Base-by-base conservation (phyloP, 331 rosid genomes). In the Prunus yedoensis region DNA sequence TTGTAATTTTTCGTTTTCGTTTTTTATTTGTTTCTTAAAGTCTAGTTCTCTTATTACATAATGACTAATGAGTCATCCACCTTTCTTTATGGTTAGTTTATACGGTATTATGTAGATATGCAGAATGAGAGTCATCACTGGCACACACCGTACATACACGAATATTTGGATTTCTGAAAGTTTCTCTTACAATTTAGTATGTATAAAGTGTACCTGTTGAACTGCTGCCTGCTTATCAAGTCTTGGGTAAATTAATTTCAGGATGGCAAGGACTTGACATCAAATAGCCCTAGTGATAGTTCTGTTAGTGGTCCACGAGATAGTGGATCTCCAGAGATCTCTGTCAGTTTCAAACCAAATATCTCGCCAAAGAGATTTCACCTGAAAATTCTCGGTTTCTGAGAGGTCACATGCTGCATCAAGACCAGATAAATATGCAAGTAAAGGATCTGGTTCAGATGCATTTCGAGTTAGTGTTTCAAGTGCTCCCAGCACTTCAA, bases 401-500 rank as follows among this genome's bases (percentile, higher is more conserved):
- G 96, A 87, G 82, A 86, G 90, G 80, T 89, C 97, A 84, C 95
- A 92, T 94, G 99, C 85, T 28, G 84, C 86, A 83, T 83, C 91
- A 73, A 73, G 90, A 84, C 74, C 84, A 87, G 78, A 77, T 88
- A 84, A 94, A 85, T 77, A 92, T 94, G 99, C 97, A 92, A 83
- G 88, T 92, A 71, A 94, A 86, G 99, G 97, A 79, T 91, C 96
- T 82, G 86, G 97, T 74, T 90, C 96, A 66, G 99, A 94, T 88
- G 93, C 87, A 85, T 87, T 92, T 83, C 97, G 99, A 76, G 93
- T 92, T 62, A 94, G 99, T 82, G 99, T 94, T 82, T 94, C 99
- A 59, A 94, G 97, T 85, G 99, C 95, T 83, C 98, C 97, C 56
- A 94, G 99, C 83, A 89, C 99, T 45, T 94, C 99, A 43, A 92